Conservation (phyloP, 108 stramenopile genomes). For the Cyclotella distinguenda region DNA sequence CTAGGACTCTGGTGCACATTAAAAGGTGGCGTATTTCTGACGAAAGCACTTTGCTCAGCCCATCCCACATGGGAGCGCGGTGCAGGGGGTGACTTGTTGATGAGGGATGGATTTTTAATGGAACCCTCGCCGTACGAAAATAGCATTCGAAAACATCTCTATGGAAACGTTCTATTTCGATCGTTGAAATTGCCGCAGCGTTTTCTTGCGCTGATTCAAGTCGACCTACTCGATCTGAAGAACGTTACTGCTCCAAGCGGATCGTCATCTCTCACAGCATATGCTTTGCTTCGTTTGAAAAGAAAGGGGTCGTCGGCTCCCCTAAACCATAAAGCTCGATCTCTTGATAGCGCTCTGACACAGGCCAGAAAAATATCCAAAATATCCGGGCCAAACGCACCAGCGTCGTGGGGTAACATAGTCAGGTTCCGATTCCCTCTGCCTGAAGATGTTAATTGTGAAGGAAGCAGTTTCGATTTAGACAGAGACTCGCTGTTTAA, state of each 20-base stretch:
- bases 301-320: conserved; percentile 66
- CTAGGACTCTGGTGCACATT: conserved; percentile 70
- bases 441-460: conserved; percentile 73
- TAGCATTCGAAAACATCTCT: conserved; percentile 76
- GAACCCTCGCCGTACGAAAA: conserved; percentile 71
- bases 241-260: conserved; percentile 91
- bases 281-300: conserved; percentile 78
- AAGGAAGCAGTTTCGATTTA: conserved; percentile 66
- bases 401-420: conserved; percentile 87
- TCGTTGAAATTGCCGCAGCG: conserved; percentile 82
- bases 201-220: conserved; percentile 87
- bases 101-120: conserved; percentile 52
- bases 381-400: conserved; percentile 83
- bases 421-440: conserved; percentile 85
- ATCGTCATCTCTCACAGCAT: conserved; percentile 74
- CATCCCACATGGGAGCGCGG: conserved; percentile 85
- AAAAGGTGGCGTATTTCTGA: conserved; percentile 65
- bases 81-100: conserved; percentile 76
- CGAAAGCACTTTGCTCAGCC: conserved; percentile 78
- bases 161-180: conserved; percentile 82
- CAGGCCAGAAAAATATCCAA: conserved; percentile 77
- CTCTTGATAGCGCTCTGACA: conserved; percentile 73
- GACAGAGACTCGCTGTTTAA: conserved; percentile 84
- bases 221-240: conserved; percentile 93
- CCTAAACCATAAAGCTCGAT: conserved; percentile 75